Conservation (phyloP, 257 asterid species). For the Solanum commersonii region DNA sequence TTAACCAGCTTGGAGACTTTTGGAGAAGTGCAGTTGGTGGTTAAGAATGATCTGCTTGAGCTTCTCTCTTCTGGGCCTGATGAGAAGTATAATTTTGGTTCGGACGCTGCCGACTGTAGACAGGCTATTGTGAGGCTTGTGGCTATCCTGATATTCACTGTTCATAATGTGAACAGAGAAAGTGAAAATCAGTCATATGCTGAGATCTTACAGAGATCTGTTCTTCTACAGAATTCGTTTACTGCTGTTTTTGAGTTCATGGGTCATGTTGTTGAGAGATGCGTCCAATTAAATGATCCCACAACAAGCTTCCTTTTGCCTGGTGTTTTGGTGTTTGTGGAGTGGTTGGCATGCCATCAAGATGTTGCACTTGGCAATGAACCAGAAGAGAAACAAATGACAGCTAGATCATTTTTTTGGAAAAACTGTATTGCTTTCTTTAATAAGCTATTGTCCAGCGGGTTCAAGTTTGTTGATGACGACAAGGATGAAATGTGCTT, state of each 20-base stretch:
- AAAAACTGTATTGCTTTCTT: constrained; percentile 45
- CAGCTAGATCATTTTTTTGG: constrained; percentile 75
- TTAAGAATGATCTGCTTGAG: constrained; percentile 51
- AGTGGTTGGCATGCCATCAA: constrained; percentile 82
- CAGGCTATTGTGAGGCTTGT: constrained; percentile 63
- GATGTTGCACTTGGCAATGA: constrained; percentile 72
- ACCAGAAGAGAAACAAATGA: constrained; percentile 63
- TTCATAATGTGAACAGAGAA: constrained; percentile 72
- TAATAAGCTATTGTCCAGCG: constrained; percentile 65
- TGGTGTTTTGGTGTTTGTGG: constrained; percentile 82
- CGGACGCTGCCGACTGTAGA: constrained; percentile 57
- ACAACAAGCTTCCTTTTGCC: constrained; percentile 70
- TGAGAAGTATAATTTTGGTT: constrained; percentile 59
- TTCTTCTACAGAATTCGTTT: constrained; percentile 72
- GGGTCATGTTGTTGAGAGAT: constrained; percentile 71
- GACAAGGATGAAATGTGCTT: constrained; percentile 80
- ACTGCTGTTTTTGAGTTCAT: constrained; percentile 72
- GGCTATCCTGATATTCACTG: constrained; percentile 71
- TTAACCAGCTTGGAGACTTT: constrained; percentile 80
- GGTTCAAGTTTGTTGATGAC: constrained; percentile 32
- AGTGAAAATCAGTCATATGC: constrained; percentile 82
- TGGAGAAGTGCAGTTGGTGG: constrained; percentile 58
- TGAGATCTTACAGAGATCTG: constrained; percentile 85
- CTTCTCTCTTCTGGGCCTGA: constrained; percentile 70
- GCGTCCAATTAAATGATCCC: constrained; percentile 70